A percentile compares a stretch with the other conserved stretches of the same genome.
Evolutionary conservation across 805 yeast species (phyloP).

Genomic region (Yarrowia alimentaria): DNA sequence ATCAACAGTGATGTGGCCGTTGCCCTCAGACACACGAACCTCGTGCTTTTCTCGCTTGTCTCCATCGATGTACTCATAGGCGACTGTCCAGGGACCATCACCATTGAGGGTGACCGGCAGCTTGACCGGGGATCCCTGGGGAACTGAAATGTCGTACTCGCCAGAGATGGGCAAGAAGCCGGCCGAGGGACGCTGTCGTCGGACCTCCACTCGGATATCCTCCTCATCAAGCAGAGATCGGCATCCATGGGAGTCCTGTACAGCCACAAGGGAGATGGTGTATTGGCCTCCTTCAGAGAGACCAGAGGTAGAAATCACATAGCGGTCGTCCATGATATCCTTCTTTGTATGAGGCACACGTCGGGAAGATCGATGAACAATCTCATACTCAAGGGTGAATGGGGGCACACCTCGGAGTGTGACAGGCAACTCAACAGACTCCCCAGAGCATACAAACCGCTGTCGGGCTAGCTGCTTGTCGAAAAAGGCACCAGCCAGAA

Average conservation of each 20-base stretch:
- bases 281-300: slow-evolving; percentile 72
- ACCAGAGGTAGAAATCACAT: slow-evolving; percentile 52
- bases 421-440: slow-evolving; percentile 51
- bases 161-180: slow-evolving; percentile 47
- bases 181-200: slow-evolving; percentile 65
- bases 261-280: slow-evolving; percentile 58
- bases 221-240: slow-evolving; percentile 63
- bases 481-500: slow-evolving; percentile 45
- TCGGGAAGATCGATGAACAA: slow-evolving; percentile 56
- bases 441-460: slow-evolving; percentile 49
- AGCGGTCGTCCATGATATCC: slow-evolving; percentile 43
- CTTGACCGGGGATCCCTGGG: slow-evolving; percentile 56
- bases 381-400: slow-evolving; percentile 64
- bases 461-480: slow-evolving; percentile 30
- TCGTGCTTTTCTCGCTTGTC: slow-evolving; percentile 23
- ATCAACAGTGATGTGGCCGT: slow-evolving; percentile 41
- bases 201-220: slow-evolving; percentile 65
- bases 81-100: slow-evolving; percentile 50
- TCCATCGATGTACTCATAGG: slow-evolving; percentile 33
- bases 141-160: slow-evolving; percentile 34
- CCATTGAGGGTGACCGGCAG: slow-evolving; percentile 65
- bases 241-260: slow-evolving; percentile 77
- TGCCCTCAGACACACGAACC: slow-evolving; percentile 29
- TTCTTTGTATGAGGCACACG: slow-evolving; percentile 46
- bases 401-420: slow-evolving; percentile 78